Percentiles rank a stretch among this genome's conserved stretches.
These are phyloP conservation scores for Diaporthe eres DNA, from an alignment of 2,329 filamentous ascomycete genomes.

Conservation along the genomic window DNA sequence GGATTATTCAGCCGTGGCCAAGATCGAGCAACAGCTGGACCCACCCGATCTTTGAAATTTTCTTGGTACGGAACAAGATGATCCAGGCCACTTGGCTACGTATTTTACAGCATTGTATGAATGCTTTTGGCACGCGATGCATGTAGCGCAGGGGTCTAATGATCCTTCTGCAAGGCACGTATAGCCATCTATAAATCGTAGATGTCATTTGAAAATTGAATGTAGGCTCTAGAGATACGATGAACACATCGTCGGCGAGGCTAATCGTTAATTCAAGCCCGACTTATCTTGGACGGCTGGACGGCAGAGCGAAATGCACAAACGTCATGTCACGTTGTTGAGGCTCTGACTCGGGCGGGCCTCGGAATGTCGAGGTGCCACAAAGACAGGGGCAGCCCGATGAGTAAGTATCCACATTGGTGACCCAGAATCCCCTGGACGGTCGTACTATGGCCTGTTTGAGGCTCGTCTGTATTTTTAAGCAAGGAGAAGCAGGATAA, in stretches of 20 bases:
- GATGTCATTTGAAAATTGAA: too few relatives aligned
- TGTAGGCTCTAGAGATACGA: too few relatives aligned
- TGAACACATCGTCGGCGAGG: background rate
- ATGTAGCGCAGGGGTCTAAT: background rate
- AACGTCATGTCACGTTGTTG: slow-evolving; percentile 25
- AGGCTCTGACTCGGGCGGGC: slow-evolving; percentile 20
- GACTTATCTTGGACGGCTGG: background rate
- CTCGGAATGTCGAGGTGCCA: slow-evolving; percentile 28
- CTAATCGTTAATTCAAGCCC: too few relatives aligned
- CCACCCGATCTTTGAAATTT: slow-evolving; percentile 14
- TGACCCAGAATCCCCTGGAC: slow-evolving; percentile 9
- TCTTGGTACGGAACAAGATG: background rate
- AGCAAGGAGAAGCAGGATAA: slow-evolving; percentile 23
- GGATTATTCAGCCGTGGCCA: slow-evolving; percentile 18
- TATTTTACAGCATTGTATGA: background rate
- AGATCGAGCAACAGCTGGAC: background rate
- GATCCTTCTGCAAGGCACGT: background rate
- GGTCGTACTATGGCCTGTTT: slow-evolving; percentile 19
- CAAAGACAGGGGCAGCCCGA: slow-evolving; percentile 17
- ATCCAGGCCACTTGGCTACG: background rate
- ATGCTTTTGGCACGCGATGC: background rate
- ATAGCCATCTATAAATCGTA: background rate
- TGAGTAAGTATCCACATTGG: background rate
- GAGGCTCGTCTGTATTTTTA: slow-evolving; percentile 19
- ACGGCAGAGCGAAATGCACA: background rate